Conservation (phyloP, 495 filamentous ascomycete species). For the Saxophila tyrrhenica region DNA sequence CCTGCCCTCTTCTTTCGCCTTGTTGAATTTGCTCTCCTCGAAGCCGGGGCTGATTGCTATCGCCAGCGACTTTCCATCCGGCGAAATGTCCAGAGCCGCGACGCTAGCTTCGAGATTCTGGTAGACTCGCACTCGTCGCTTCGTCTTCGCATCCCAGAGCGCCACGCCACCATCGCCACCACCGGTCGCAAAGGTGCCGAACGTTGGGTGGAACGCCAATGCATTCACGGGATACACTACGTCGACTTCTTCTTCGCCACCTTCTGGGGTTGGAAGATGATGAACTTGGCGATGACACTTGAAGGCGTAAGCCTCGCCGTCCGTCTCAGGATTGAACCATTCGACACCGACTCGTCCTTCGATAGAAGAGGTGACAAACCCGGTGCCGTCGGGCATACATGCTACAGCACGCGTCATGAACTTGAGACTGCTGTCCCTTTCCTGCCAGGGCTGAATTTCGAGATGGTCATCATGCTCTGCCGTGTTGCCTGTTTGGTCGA, state of each 20-base stretch:
- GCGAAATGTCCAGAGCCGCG: constrained; percentile 61
- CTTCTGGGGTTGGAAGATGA: constrained; percentile 22
- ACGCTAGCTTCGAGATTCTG: constrained; percentile 71
- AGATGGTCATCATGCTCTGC: constrained; percentile 22
- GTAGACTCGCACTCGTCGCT: constrained; percentile 83
- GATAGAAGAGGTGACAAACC: constrained; percentile 79
- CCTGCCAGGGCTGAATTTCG: constrained; percentile 71
- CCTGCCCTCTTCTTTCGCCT: background rate
- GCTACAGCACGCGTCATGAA: constrained; percentile 88
- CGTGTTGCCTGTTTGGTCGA: constrained; percentile 36
- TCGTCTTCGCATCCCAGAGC: constrained; percentile 87
- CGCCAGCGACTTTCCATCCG: constrained; percentile 71
- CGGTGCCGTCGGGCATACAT: constrained; percentile 93
- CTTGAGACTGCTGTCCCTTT: constrained; percentile 80
- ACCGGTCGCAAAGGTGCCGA: constrained; percentile 85
- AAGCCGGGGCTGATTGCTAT: constrained; percentile 82
- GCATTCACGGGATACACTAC: constrained; percentile 94
- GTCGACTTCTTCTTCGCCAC: constrained; percentile 54
- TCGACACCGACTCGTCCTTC: constrained; percentile 93
- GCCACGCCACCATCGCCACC: constrained; percentile 93
- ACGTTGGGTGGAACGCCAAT: constrained; percentile 78
- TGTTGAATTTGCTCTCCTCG: constrained; percentile 58
- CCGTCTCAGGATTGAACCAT: constrained; percentile 85
- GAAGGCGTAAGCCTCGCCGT: constrained; percentile 93
- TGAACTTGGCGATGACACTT: constrained; percentile 77